Evolutionary conservation across 2,329 filamentous ascomycete species (phyloP).

Genomic region (Alternaria brassicicola): DNA sequence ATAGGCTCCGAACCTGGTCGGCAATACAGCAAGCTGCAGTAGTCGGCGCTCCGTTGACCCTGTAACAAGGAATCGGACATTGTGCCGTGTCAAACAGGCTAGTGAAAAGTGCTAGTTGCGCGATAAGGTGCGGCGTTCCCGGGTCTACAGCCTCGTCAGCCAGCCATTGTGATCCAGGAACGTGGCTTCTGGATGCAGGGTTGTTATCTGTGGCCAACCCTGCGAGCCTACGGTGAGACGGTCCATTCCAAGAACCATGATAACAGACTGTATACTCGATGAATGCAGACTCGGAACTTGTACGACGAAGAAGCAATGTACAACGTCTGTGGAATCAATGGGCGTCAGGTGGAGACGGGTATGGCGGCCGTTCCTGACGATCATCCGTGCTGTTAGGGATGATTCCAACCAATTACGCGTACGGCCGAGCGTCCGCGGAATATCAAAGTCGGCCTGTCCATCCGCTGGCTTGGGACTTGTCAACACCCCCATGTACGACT

Average conservation of each 20-base stretch:
- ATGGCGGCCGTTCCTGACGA: constrained; percentile 11
- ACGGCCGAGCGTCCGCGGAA: not conserved
- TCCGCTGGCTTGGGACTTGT: not conserved
- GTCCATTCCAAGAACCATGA: not conserved
- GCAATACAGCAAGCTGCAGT: constrained; percentile 1
- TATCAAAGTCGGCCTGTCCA: not conserved
- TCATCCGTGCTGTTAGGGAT: not conserved
- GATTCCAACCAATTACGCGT: not conserved
- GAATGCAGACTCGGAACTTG: not conserved
- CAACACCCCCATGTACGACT: not conserved
- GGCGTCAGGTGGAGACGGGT: constrained; percentile 6
- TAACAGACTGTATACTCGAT: not conserved
- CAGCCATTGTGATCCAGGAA: constrained; percentile 8
- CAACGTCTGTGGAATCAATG: not conserved
- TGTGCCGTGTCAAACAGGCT: constrained; percentile 6
- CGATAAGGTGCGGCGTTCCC: constrained; percentile 15
- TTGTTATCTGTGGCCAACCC: constrained; percentile 2
- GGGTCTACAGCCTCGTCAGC: constrained; percentile 5
- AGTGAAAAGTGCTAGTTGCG: constrained; percentile 7
- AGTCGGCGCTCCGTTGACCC: constrained; percentile 2
- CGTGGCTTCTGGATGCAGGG: constrained; percentile 9
- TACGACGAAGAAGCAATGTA: not conserved
- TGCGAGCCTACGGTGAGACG: not conserved
- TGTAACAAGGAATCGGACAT: constrained; percentile 2
- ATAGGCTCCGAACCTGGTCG: constrained; percentile 9